phyloP scores from a whole-genome alignment of 2,329 filamentous ascomycete genomes.

The Metarhizium rileyi region DNA sequence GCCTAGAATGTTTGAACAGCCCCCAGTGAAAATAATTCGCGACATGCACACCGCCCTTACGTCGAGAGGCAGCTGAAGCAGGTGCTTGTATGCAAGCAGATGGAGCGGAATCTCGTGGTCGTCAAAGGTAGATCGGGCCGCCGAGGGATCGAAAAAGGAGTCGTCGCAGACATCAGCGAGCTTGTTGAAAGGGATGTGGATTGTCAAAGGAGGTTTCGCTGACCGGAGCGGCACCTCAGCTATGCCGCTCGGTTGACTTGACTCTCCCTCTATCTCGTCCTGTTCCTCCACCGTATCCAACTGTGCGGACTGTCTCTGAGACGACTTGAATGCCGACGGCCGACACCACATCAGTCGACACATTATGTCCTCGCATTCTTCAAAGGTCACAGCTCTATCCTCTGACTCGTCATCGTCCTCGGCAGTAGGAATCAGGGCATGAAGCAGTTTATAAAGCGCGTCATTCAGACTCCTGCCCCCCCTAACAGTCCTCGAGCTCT shows the following conservation, averaged over 20 bases:
- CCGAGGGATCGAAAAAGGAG: slow-evolving; percentile 56
- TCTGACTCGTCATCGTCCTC: slow-evolving; percentile 19
- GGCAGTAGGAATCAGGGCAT: slow-evolving; percentile 16
- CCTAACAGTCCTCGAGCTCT: slow-evolving; percentile 58
- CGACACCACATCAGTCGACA: slow-evolving; percentile 70
- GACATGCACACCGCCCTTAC: slow-evolving; percentile 79
- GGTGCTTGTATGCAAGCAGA: slow-evolving; percentile 62
- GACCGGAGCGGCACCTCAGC: slow-evolving; percentile 37
- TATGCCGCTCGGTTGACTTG: slow-evolving; percentile 16
- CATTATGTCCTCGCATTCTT: slow-evolving; percentile 73
- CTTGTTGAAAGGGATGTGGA: slow-evolving; percentile 58
- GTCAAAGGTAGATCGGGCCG: slow-evolving; percentile 53
- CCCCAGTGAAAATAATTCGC: slow-evolving; percentile 78
- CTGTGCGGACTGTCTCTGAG: slow-evolving; percentile 28
- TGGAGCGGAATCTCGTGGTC: slow-evolving; percentile 79
- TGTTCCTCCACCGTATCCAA: slow-evolving; percentile 45
- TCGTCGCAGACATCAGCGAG: slow-evolving; percentile 68
- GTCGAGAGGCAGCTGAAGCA: slow-evolving; percentile 71
- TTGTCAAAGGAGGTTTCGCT: slow-evolving; percentile 37
- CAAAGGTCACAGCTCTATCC: slow-evolving; percentile 48
- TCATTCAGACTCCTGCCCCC: slow-evolving; percentile 64
- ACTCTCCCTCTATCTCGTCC: slow-evolving; percentile 37
- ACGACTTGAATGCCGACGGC: slow-evolving; percentile 20
- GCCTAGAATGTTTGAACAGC: slow-evolving; percentile 68
- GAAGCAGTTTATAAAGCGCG: slow-evolving; percentile 56